Evolutionary conservation across 371 early-diverging fungal genomes (phyloP).

Genomic region (Furculomyces boomerangus): DNA sequence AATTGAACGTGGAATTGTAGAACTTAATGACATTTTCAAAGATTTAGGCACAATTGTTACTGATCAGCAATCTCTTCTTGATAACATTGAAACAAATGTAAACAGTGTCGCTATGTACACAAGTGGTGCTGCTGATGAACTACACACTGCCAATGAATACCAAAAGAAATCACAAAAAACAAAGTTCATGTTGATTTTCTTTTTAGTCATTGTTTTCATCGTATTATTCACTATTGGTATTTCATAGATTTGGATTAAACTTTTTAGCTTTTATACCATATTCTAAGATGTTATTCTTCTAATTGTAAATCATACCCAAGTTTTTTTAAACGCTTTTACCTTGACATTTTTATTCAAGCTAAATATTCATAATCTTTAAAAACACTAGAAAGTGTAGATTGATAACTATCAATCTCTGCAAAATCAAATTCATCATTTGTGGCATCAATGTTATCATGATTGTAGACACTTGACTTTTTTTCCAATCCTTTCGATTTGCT

Average conservation of each 20-base stretch:
- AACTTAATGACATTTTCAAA: slow-evolving; percentile 89
- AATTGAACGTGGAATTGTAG: slow-evolving; percentile 80
- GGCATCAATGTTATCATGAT: background rate
- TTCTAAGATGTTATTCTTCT: background rate
- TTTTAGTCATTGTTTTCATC: background rate
- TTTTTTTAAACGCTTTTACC: background rate
- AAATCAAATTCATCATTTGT: background rate
- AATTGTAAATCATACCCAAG: too few species aligned
- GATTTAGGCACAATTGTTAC: slow-evolving; percentile 89
- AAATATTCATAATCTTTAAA: background rate
- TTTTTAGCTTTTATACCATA: background rate
- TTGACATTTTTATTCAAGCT: background rate
- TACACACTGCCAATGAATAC: slow-evolving; percentile 56
- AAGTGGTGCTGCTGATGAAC: slow-evolving; percentile 58
- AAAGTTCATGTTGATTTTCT: slow-evolving; percentile 32
- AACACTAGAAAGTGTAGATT: background rate
- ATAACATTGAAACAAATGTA: slow-evolving; percentile 81
- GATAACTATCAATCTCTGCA: background rate
- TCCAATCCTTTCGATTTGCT: background rate
- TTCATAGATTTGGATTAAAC: background rate
- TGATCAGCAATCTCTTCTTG: slow-evolving; percentile 84
- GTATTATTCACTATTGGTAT: background rate
- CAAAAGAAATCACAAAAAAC: slow-evolving; percentile 62
- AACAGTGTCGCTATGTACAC: slow-evolving; percentile 55
- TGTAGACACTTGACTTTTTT: background rate